Percentiles rank a stretch among this genome's conserved stretches.
Conservation (phyloP, 176 grass and related monocot genomes). For the Ensete ventricosum region DNA sequence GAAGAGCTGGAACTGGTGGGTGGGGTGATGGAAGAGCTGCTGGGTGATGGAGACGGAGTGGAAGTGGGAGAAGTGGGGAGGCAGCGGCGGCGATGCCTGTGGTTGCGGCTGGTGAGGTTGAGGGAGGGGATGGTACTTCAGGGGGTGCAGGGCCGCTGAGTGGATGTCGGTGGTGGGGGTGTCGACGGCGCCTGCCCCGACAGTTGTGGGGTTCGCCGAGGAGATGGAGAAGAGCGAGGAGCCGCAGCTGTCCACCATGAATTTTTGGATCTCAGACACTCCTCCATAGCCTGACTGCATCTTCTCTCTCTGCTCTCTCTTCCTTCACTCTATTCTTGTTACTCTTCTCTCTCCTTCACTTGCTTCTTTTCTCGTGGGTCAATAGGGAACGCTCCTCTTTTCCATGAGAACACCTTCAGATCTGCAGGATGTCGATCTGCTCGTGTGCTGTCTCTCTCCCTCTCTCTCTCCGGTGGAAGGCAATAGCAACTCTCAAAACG, state of each 20-base stretch:
- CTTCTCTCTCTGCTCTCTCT: neutral
- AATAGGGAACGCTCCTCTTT: neutral
- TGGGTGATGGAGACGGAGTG: conserved; percentile 9
- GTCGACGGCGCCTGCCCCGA: too few relatives aligned
- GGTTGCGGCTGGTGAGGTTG: neutral
- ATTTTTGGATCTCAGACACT: conserved; percentile 25
- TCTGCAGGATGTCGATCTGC: neutral
- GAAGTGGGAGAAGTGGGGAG: conserved; percentile 3
- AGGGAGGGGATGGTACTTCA: conserved; percentile 16
- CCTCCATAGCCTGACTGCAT: conserved; percentile 25
- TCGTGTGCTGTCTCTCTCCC: neutral
- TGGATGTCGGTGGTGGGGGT: neutral
- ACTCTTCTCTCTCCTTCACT: neutral
- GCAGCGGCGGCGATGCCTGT: neutral
- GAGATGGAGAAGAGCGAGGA: conserved; percentile 26
- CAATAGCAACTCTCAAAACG: too few relatives aligned
- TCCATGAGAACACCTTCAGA: neutral
- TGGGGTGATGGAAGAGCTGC: conserved; percentile 20
- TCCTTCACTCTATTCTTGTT: neutral
- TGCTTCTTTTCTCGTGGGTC: neutral
- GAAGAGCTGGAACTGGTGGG: conserved; percentile 22
- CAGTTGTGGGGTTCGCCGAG: neutral
- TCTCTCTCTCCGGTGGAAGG: too few relatives aligned
- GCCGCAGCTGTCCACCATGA: conserved; percentile 18
- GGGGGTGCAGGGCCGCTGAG: neutral